These are phyloP conservation scores for Mercurialis annua DNA, from an alignment of 345 rosid species.

Conservation along the genomic window DNA sequence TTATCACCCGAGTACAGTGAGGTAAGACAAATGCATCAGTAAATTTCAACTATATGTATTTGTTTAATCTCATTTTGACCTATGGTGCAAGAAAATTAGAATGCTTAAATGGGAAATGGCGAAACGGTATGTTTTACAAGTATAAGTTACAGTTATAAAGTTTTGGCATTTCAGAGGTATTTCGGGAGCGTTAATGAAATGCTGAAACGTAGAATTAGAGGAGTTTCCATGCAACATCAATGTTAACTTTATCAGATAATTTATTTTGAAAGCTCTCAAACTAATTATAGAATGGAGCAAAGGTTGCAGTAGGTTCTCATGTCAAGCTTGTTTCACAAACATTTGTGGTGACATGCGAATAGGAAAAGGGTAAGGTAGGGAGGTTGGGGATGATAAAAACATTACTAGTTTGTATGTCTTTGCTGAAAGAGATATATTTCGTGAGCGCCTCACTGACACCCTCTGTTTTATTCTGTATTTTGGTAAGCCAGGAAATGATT, in stretches of 20 bases:
- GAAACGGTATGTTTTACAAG: too few relatives aligned
- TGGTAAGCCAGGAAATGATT: not conserved
- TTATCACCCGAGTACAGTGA: conserved; percentile 51
- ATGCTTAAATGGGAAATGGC: too few relatives aligned
- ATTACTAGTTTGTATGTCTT: not conserved
- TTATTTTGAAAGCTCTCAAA: not conserved
- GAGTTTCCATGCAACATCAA: too few relatives aligned
- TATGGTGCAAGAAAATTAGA: too few relatives aligned
- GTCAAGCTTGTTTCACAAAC: not conserved
- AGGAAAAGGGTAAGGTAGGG: not conserved
- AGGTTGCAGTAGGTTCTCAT: not conserved
- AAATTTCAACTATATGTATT: not conserved
- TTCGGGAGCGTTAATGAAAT: too few relatives aligned
- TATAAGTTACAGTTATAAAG: too few relatives aligned
- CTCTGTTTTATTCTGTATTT: not conserved
- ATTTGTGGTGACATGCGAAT: not conserved
- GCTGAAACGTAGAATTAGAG: too few relatives aligned
- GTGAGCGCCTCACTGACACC: not conserved
- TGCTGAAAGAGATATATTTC: not conserved
- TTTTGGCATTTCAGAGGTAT: not conserved
- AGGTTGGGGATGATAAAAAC: not conserved
- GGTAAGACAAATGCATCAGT: conserved; percentile 30
- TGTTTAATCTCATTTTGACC: not conserved
- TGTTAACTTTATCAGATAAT: not conserved
- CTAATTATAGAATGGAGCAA: not conserved